These are phyloP conservation scores for Baeospora myosura DNA, from an alignment of 1,284 basidiomycete genomes.

Conservation along the genomic window DNA sequence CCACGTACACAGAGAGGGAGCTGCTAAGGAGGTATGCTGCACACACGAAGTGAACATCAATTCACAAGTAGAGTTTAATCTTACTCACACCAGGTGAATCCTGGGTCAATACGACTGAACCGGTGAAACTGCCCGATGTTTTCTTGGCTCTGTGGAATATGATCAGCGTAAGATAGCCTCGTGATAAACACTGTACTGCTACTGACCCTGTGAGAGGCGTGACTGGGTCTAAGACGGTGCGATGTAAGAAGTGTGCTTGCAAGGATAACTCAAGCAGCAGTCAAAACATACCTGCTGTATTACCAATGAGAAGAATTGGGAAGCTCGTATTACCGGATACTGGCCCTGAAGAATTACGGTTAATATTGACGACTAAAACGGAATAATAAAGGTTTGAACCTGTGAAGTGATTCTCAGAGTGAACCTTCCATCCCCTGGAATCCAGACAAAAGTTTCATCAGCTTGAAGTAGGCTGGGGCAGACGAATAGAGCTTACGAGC, in stretches of 20 bases:
- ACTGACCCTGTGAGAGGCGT: constrained; percentile 7
- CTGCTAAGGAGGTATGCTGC: constrained; percentile 12
- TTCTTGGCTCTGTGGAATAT: constrained; percentile 6
- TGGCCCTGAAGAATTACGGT: constrained; percentile 4
- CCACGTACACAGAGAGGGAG: constrained; percentile 11
- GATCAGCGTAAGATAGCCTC: background rate
- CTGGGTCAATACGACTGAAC: constrained; percentile 12
- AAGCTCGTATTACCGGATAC: constrained; percentile 11
- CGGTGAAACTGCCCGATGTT: constrained; percentile 7
- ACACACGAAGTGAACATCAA: background rate
- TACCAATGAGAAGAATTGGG: constrained; percentile 12
- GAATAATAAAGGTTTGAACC: constrained; percentile 1
- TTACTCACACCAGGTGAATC: constrained; percentile 10
- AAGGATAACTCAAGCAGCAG: background rate
- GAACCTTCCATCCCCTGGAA: constrained; percentile 1
- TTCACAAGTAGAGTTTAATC: background rate
- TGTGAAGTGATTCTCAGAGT: background rate
- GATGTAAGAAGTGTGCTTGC: background rate
- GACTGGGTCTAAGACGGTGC: constrained; percentile 12
- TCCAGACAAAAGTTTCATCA: background rate
- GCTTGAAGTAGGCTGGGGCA: background rate
- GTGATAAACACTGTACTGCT: background rate
- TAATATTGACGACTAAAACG: background rate
- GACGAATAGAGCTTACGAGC: constrained; percentile 11
- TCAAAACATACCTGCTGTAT: constrained; percentile 10